Evolutionary conservation across 345 rosid genomes (phyloP), one percentile per base, ranked within the genome.

Genomic region (Kernera saxatilis): DNA sequence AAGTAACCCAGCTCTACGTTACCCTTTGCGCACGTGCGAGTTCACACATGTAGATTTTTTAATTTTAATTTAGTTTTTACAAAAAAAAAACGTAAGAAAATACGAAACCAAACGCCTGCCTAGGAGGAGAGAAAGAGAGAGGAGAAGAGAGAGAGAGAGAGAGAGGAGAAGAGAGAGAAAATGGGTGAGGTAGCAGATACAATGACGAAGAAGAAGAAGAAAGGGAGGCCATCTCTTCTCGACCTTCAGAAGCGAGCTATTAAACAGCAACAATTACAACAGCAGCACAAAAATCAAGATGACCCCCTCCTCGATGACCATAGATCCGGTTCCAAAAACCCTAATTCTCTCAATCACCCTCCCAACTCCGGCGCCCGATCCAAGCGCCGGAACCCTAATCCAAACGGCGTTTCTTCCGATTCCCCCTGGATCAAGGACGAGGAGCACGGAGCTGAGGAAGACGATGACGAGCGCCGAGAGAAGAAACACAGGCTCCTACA

Each of bases 201-300:
- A 76, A 79, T 80, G 89, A 79, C 79, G 81, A 84, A 82, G 97
- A 88, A 78, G 96, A 93, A 87, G 90, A 93, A 93, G 77, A 93
- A 93, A 83, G 98, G 98, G 19, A 87, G 98, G 44, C 98, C 98
- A 1, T 91, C 98, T 67, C 92, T 93, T 8, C 69, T 93, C 52
- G 98, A 93, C 85, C 86, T 93, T 48, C 94, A 93, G 69, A 91
- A 86, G 63, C 98, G 98, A 66, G 84, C 89, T 73, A 82, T 93
- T 70, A 93, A 88, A 74, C 87, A 84, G 43, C 86, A 88, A 39
- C 91, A 86, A 29, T 80, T 62, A 53, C 74, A 81, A 32, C 74
- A 77, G 4, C 76, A 71, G 27, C 37, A 49, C 10, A 40, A 21
- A 9, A 11, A 37, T 0, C 22, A 45, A 6, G 54, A 78, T 49